phyloP scores from a whole-genome alignment of 331 rosid species.

The Ulmus americana region DNA sequence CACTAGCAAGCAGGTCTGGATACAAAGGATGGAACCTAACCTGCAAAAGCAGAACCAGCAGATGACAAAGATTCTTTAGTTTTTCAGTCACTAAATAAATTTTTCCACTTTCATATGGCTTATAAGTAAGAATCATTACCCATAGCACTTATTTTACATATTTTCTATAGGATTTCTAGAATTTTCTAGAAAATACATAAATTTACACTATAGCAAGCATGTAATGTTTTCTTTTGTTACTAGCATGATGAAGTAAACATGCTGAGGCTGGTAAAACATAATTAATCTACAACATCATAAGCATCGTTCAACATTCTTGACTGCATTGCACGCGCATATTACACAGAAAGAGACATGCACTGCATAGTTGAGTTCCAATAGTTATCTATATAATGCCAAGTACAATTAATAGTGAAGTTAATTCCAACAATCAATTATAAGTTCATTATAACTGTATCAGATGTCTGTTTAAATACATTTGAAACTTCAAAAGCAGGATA shows the following conservation, averaged over 20 bases:
- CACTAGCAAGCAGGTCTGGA: conserved; percentile 89
- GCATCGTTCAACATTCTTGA: neutral
- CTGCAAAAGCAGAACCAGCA: conserved; percentile 38
- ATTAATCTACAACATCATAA: no score
- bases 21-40: conserved; percentile 91
- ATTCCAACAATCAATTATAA: neutral
- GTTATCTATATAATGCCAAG: neutral
- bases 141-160: neutral
- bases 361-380: neutral
- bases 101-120: neutral
- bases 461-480: conserved; percentile 1
- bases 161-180: neutral
- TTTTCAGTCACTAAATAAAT: neutral
- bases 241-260: neutral
- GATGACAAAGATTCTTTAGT: conserved; percentile 9
- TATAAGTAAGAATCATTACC: neutral
- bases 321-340: neutral
- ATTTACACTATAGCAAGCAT: neutral
- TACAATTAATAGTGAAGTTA: neutral
- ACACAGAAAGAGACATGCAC: neutral
- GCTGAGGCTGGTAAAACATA: no score
- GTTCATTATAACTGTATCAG: neutral
- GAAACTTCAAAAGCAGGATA: neutral
- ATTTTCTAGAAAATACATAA: neutral
- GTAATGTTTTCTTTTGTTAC: neutral